Percentiles rank a stretch among this genome's conserved stretches.
Conservation (phyloP, 345 rosid species). For the Clarkia xantiana region DNA sequence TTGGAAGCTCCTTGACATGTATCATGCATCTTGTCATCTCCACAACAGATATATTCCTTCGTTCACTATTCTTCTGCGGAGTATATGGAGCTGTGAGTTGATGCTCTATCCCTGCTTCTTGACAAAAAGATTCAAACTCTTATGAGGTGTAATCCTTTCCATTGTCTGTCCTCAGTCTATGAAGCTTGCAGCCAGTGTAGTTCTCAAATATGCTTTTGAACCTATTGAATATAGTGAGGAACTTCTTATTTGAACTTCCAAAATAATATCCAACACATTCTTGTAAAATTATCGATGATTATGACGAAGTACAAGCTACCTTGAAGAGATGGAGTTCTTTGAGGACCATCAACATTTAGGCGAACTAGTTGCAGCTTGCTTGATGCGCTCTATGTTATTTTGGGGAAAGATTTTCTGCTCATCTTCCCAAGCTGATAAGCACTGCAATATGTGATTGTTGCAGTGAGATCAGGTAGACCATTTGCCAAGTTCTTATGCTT, state of each 20-base stretch:
- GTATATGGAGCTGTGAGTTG: conserved; percentile 2
- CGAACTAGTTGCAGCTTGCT: conserved; percentile 7
- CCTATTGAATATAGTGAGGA: not conserved
- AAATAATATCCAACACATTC: conserved; percentile 3
- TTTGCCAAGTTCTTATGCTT: not conserved
- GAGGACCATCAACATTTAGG: not conserved
- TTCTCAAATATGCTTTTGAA: conserved; percentile 1
- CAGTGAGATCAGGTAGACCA: not conserved
- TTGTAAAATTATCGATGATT: conserved; percentile 5
- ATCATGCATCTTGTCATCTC: conserved; percentile 4
- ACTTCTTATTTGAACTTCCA: not conserved
- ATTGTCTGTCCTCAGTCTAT: not conserved
- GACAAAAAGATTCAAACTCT: not conserved
- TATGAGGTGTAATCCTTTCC: not conserved
- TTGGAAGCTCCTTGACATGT: not conserved
- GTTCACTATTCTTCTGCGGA: conserved; percentile 7
- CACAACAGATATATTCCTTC: not conserved
- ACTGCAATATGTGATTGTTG: not conserved
- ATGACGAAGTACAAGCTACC: conserved; percentile 4
- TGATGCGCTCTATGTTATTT: conserved; percentile 1
- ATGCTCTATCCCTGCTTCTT: not conserved
- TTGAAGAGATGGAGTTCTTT: not conserved
- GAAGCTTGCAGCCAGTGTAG: not conserved
- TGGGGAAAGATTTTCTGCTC: not conserved
- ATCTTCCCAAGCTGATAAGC: conserved; percentile 3